Conservation (phyloP, 257 asterid species). For the Rauvolfia tetraphylla region DNA sequence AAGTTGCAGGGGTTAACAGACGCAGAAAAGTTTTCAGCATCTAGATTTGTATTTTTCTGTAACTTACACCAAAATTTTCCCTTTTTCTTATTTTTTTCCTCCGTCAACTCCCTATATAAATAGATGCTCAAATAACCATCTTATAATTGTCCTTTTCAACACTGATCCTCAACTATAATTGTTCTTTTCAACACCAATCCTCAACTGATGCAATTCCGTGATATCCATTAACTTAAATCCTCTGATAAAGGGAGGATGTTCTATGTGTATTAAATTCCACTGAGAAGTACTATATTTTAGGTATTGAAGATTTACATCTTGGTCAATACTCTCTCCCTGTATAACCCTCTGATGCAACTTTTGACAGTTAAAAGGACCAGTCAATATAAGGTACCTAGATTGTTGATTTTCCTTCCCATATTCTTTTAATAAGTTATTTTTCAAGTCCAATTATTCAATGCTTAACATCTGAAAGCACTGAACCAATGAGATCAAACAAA, state of each 20-base stretch:
- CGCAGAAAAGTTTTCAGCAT: neutral
- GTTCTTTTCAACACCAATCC: too few species aligned
- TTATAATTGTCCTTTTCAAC: neutral
- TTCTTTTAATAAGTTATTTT: neutral
- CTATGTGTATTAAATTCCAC: neutral
- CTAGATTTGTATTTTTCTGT: neutral
- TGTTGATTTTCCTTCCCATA: neutral
- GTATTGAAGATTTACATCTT: neutral
- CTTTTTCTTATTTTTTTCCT: too few species aligned
- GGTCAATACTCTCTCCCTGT: neutral
- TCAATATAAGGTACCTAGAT: neutral
- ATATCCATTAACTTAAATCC: neutral
- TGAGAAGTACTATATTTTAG: neutral
- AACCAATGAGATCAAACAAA: slow-evolving; percentile 2
- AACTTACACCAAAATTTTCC: neutral
- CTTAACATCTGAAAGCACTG: neutral
- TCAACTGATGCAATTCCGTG: neutral
- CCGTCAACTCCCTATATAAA: neutral
- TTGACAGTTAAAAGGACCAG: neutral
- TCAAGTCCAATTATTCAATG: neutral
- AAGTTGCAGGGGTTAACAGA: neutral
- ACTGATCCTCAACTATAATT: neutral
- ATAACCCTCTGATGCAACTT: slow-evolving; percentile 1
- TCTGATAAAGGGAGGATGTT: neutral
- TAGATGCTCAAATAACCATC: neutral